A percentile compares a stretch with the other conserved stretches of the same genome.
Evolutionary conservation across 2,329 filamentous ascomycete genomes (phyloP).

Genomic region (Neonectria hederae): DNA sequence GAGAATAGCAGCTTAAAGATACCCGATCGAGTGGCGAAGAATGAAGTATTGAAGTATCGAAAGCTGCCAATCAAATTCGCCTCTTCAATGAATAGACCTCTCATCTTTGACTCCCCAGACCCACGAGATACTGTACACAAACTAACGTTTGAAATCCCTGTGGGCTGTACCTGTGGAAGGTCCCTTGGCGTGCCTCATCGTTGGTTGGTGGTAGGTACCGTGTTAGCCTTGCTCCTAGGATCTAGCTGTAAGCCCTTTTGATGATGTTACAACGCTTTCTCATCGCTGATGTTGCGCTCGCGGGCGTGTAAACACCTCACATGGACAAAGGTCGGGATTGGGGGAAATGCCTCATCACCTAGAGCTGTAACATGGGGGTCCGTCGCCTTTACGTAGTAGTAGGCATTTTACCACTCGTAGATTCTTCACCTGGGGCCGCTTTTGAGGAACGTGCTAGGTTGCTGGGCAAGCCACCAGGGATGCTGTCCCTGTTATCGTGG

Average conservation of each 20-base stretch:
- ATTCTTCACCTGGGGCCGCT: not conserved
- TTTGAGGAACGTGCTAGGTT: constrained; percentile 4
- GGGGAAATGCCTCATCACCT: constrained; percentile 36
- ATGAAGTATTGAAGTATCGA: too few species aligned
- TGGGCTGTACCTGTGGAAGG: not conserved
- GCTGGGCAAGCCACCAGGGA: constrained; percentile 9
- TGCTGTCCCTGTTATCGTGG: constrained; percentile 12
- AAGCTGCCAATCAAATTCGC: too few species aligned
- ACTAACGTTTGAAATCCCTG: too few species aligned
- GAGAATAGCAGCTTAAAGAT: too few species aligned
- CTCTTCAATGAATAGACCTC: too few species aligned
- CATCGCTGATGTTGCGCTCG: constrained; percentile 14
- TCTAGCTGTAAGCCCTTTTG: not conserved
- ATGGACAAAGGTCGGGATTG: constrained; percentile 26
- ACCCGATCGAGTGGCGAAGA: too few species aligned
- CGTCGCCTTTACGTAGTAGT: not conserved
- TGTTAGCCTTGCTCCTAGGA: not conserved
- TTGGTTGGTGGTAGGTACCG: not conserved
- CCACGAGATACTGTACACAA: too few species aligned
- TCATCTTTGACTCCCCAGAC: too few species aligned
- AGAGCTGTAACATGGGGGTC: constrained; percentile 17
- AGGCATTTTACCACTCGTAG: constrained; percentile 4
- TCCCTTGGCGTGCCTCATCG: constrained; percentile 3
- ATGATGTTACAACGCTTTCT: not conserved
- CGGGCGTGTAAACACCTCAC: constrained; percentile 20